Base-by-base conservation (phyloP, 2,329 filamentous ascomycete genomes). In the Akanthomyces uredinophilus region DNA sequence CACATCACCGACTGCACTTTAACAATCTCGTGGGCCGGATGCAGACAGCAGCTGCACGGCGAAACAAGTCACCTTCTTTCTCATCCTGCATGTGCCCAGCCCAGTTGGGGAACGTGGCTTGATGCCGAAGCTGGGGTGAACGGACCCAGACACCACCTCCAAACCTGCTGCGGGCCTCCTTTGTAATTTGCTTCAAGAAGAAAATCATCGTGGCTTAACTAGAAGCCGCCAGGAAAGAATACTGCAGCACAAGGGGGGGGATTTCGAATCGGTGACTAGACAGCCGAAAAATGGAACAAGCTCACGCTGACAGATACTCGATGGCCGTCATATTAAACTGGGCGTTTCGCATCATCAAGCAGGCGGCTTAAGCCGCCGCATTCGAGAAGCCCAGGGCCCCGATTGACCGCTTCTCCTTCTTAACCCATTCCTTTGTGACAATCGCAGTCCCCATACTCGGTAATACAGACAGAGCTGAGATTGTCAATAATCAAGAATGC, bases 101-200 rank as follows among this genome's bases (percentile, higher is more conserved):
- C 52, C 20, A 37, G 39, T 37, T 27, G 41, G 41, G 43, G 5
- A 54, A 54, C 10, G 54, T 57, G 43, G 54, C 54, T 57, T 57
- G 18, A 37, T 24, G 54, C 27, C 54, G 7, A 37, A 47, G 43
- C 43, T 57, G 54, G 54, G 53, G 54, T 35, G 53, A 49, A 57
- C 53, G 53, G 53, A 55, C 53, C 53, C 37, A 10, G 37, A 55
- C 20, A 49, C 27, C 54, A 35, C 24, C 18, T 29, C 20, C 44
- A 18, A 18, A 22, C 16, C 27, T 32, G 27, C 8, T 49, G 13
- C 14, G 24, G 46, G 11, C 53, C 41, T 41, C 55, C 27, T 39
- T 41, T 18, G 43, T 49, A 57, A 57, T 57, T 57, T 57, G 43
- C n/a, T n/a, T n/a, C 43, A 47, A 22, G 13, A 44, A n/a, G 8